Evolutionary conservation across 2,329 filamentous ascomycete species (phyloP), one percentile per base, ranked within the genome.

Genomic region (Fusarium sp.): DNA sequence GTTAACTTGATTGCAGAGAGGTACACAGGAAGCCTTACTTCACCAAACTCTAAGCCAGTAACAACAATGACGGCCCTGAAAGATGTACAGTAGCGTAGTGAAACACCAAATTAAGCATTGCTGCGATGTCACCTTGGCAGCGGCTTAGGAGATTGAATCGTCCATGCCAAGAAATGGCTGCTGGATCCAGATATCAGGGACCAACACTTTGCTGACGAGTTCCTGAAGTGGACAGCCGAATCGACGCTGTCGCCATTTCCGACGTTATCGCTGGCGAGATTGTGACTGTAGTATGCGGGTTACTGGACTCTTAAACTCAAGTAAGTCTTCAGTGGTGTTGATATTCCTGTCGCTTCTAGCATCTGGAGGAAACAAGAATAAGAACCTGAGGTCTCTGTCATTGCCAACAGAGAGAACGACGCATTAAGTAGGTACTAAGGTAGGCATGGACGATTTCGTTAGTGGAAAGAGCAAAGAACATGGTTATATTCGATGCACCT

Each of bases 81-180:
- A 68, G 58, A 43, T 68, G 47, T 66, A 43, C 55, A 66, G 55
- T 64, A 66, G 64, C 51, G 58, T 56, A 34, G 55, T 58, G 63
- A 66, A 62, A 74, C 57, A 58, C 67, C 61, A 69, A 70, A 74
- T 67, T 66, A 74, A 72, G 65, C 67, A 53, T 72, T 64, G 57
- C 68, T 74, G 73, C 64, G 59, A 74, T 75, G 69, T 68, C 57
- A 75, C 72, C 71, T 72, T 74, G 63, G 66, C 71, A 67, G 59
- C 67, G 59, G 59, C 66, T 71, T 67, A 66, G 63, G 53, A 57
- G 46, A 59, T 59, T 73, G 60, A 64, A 65, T 50, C 65, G 45
- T 41, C 50, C 30, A 49, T 67, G 63, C 68, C 68, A 66, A 71
- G 68, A 69, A 56, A 45, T 53, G 25, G 9, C 32, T 23, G 32